phyloP scores from a whole-genome alignment of 2,329 filamentous ascomycete genomes.

The Laburnicola sp. region DNA sequence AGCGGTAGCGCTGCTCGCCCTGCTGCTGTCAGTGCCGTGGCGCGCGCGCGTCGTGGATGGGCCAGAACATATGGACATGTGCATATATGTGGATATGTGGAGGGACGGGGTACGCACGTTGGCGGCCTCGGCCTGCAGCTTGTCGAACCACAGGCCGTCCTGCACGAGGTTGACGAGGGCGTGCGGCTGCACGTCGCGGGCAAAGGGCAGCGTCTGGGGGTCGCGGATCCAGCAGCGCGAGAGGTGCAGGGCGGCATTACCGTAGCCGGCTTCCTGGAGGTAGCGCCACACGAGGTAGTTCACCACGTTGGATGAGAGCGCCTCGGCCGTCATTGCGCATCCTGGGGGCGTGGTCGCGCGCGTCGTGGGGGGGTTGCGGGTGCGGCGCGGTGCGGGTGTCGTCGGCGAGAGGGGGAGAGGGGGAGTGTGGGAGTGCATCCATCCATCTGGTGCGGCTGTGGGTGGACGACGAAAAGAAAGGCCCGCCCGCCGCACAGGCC shows the following conservation, averaged over 20 bases:
- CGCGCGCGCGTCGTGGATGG: no score
- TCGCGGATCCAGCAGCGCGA: slow-evolving; percentile 66
- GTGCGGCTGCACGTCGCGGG: slow-evolving; percentile 60
- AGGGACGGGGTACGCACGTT: slow-evolving; percentile 28
- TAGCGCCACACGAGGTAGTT: slow-evolving; percentile 68
- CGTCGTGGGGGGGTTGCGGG: background rate
- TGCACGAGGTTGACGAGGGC: slow-evolving; percentile 65
- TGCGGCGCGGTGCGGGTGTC: background rate
- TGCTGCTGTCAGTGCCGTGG: slow-evolving; percentile 25
- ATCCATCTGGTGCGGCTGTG: no score
- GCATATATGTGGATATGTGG: background rate
- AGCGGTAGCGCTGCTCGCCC: slow-evolving; percentile 41
- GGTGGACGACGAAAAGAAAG: no score
- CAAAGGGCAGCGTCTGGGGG: slow-evolving; percentile 64
- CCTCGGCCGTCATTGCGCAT: slow-evolving; percentile 49
- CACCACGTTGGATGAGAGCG: slow-evolving; percentile 63
- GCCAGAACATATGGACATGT: background rate
- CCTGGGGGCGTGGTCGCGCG: slow-evolving; percentile 23
- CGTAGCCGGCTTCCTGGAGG: slow-evolving; percentile 51
- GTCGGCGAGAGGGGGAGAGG: background rate
- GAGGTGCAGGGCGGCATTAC: slow-evolving; percentile 62
- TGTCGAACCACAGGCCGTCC: slow-evolving; percentile 60
- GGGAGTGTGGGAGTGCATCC: background rate
- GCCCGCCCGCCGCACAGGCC: background rate
- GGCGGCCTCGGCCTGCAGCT: slow-evolving; percentile 44